Evolutionary conservation across 305 asterid species (phyloP).

Genomic region (Fraxinus floribunda): DNA sequence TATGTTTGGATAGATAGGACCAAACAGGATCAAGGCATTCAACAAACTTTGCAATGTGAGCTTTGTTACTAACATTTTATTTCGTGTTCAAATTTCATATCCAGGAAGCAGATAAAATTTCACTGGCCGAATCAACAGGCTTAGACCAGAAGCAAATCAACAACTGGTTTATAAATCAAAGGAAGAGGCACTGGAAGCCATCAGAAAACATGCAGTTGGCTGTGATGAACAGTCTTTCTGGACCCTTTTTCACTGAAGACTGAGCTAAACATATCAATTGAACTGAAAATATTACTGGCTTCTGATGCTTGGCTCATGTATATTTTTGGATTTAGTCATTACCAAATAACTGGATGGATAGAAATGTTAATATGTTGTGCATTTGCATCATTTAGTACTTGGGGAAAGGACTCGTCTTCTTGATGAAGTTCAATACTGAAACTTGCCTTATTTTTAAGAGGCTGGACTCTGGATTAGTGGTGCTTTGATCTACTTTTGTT

Average conservation of each 20-base stretch:
- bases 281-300: not conserved
- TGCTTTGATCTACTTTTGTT: not conserved
- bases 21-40: not conserved
- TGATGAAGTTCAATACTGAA: not conserved
- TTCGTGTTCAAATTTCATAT: not conserved
- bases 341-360: not conserved
- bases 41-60: not conserved
- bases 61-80: not conserved
- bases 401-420: not conserved
- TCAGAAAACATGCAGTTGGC: conserved; percentile 20
- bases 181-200: conserved; percentile 2
- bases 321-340: not conserved
- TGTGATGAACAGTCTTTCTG: conserved; percentile 16
- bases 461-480: not conserved
- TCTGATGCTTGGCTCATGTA: not conserved
- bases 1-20: not conserved
- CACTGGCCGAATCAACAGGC: not conserved
- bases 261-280: not conserved
- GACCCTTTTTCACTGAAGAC: not conserved
- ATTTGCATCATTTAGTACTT: not conserved
- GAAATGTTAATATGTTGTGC: not conserved
- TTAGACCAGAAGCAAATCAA: conserved; percentile 9
- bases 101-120: not conserved
- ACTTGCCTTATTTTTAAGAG: not conserved
- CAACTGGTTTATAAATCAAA: conserved; percentile 10